Conservation (phyloP, 2,329 filamentous ascomycete genomes). For the Paecilomyces sp. region DNA sequence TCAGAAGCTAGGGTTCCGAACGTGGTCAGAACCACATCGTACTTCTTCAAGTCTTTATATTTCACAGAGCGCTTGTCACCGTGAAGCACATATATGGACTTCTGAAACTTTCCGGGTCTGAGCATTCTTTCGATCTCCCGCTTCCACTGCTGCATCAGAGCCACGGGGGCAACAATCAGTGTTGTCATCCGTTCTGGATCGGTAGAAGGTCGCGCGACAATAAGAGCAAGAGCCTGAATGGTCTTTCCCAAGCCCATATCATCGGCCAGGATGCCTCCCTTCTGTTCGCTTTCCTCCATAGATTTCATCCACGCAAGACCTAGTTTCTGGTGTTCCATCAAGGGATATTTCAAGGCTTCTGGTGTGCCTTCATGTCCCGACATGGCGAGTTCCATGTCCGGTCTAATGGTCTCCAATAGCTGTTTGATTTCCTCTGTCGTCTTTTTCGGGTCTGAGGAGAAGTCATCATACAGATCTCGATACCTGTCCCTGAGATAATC, state of each 20-base stretch:
- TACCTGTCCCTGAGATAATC: slow-evolving; percentile 1
- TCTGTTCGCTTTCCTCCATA: slow-evolving; percentile 63
- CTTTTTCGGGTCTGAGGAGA: slow-evolving; percentile 40
- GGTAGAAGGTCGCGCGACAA: slow-evolving; percentile 59
- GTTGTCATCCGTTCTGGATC: slow-evolving; percentile 61
- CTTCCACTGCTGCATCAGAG: slow-evolving; percentile 77
- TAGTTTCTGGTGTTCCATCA: slow-evolving; percentile 78
- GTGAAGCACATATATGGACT: slow-evolving; percentile 66
- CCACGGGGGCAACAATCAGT: slow-evolving; percentile 74
- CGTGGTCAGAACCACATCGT: slow-evolving; percentile 72
- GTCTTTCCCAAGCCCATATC: slow-evolving; percentile 84
- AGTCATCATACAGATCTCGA: slow-evolving; percentile 12
- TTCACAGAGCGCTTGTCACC: slow-evolving; percentile 49
- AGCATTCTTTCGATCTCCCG: slow-evolving; percentile 69
- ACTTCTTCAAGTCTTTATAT: slow-evolving; percentile 56
- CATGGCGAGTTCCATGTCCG: slow-evolving; percentile 58
- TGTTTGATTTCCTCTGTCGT: slow-evolving; percentile 62
- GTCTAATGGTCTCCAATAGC: slow-evolving; percentile 64
- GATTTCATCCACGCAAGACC: slow-evolving; percentile 69
- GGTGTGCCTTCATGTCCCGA: slow-evolving; percentile 63
- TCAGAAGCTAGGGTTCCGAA: slow-evolving; percentile 66
- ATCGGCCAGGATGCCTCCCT: slow-evolving; percentile 70
- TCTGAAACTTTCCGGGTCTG: slow-evolving; percentile 44
- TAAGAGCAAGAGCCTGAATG: slow-evolving; percentile 72
- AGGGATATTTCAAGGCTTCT: slow-evolving; percentile 55